phyloP scores from a whole-genome alignment of 352 stramenopile genomes.

The Globisporangium mamillatum region DNA sequence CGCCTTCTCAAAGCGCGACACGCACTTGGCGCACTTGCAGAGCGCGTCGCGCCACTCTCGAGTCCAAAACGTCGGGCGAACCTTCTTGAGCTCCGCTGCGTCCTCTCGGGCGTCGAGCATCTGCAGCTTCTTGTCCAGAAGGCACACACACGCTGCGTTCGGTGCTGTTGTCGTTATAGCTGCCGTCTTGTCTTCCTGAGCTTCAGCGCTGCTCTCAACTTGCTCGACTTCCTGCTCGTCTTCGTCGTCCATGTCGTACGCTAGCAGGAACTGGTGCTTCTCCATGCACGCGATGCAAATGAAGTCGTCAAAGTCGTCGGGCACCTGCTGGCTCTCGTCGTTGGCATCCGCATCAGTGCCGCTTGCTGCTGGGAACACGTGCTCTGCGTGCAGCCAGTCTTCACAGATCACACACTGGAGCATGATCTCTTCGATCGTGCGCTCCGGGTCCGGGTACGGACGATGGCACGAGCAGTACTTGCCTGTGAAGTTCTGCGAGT shows the following conservation, averaged over 20 bases:
- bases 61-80: conserved; percentile 63
- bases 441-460: conserved; percentile 70
- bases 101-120: conserved; percentile 21
- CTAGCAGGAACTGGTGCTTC: conserved; percentile 60
- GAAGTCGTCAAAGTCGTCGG: conserved; percentile 60
- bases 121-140: conserved; percentile 35
- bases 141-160: conserved; percentile 13
- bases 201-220: too few relatives aligned
- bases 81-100: conserved; percentile 12
- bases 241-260: conserved; percentile 40
- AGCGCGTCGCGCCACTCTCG: conserved; percentile 56
- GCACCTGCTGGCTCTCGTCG: conserved; percentile 2
- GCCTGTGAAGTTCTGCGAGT: conserved; percentile 73
- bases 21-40: conserved; percentile 54
- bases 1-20: conserved; percentile 41
- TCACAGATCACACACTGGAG: conserved; percentile 77
- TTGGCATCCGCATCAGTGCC: not conserved
- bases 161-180: not conserved
- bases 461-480: conserved; percentile 72
- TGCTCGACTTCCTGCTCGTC: conserved; percentile 15
- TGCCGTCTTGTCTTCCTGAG: not conserved
- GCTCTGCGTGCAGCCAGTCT: conserved; percentile 76
- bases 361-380: conserved; percentile 33
- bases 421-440: conserved; percentile 66
- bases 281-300: conserved; percentile 65